A percentile compares a stretch with the other conserved stretches of the same genome.
Conservation (phyloP, 2,329 filamentous ascomycete genomes). For the Colletotrichum tofieldiae region DNA sequence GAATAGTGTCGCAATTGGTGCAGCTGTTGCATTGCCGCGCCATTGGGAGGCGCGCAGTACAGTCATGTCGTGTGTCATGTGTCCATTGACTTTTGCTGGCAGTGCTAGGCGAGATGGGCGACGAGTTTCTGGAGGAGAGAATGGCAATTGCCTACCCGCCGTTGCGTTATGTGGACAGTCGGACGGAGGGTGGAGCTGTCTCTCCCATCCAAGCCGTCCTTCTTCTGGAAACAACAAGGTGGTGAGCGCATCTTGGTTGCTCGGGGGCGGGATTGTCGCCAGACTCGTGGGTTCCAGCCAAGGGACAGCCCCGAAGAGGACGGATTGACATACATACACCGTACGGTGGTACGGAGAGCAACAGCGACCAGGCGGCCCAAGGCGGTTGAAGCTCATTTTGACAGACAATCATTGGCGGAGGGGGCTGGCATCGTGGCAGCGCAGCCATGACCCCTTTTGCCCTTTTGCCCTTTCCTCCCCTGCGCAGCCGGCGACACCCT, state of each 20-base stretch:
- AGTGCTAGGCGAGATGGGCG: neutral
- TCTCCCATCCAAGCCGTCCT: neutral
- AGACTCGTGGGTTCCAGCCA: neutral
- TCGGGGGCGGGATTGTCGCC: neutral
- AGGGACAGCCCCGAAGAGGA: neutral
- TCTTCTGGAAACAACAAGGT: neutral
- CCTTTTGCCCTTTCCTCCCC: neutral
- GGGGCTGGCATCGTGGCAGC: neutral
- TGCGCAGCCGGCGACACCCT: neutral
- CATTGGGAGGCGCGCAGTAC: neutral
- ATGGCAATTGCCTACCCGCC: neutral
- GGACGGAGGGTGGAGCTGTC: neutral
- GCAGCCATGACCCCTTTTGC: neutral
- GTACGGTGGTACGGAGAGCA: neutral
- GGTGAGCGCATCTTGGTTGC: slow-evolving; percentile 11
- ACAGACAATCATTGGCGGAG: slow-evolving; percentile 26
- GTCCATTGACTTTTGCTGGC: neutral
- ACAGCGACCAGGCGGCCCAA: neutral
- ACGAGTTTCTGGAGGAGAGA: too few relatives aligned
- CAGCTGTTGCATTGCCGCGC: neutral
- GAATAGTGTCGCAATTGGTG: neutral
- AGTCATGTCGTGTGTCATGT: too few relatives aligned
- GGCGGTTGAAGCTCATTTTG: slow-evolving; percentile 20
- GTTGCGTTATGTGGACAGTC: neutral
- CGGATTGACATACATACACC: neutral